A percentile compares a stretch with the other conserved stretches of the same genome.
phyloP scores from a whole-genome alignment of 495 filamentous ascomycete genomes.

The Lentithecium fluviatile region DNA sequence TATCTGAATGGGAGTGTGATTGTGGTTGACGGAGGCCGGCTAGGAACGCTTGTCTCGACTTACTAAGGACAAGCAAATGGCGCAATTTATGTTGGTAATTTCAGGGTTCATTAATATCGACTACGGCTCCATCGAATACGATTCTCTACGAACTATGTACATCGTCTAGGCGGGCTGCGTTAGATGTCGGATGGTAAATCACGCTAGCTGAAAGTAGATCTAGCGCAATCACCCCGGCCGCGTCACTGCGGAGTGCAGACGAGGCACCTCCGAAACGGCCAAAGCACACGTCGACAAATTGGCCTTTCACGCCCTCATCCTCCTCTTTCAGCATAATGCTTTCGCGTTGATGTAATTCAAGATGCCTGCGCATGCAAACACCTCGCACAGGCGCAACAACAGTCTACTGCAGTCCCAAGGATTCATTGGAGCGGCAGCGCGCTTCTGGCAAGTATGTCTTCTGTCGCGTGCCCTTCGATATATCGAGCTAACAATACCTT shows the following conservation, averaged over 20 bases:
- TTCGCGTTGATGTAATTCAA: not conserved
- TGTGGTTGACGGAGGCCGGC: constrained; percentile 44
- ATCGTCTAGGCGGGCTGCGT: no score
- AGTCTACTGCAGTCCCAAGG: constrained; percentile 17
- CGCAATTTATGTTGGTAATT: not conserved
- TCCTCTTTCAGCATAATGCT: constrained; percentile 13
- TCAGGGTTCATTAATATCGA: not conserved
- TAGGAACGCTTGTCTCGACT: constrained; percentile 35
- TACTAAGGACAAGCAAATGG: constrained; percentile 29
- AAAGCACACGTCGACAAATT: constrained; percentile 1
- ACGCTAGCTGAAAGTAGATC: not conserved
- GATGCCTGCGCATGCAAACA: constrained; percentile 27
- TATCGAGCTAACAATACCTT: not conserved
- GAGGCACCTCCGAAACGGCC: constrained; percentile 6
- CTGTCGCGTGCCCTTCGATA: constrained; percentile 4
- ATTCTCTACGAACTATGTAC: no score
- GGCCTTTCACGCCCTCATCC: not conserved
- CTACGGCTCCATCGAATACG: not conserved
- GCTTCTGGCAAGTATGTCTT: constrained; percentile 49
- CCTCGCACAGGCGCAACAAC: constrained; percentile 14
- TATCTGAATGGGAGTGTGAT: constrained; percentile 44
- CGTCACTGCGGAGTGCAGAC: constrained; percentile 1
- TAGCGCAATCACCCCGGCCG: not conserved
- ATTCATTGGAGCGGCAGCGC: constrained; percentile 43
- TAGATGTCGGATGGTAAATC: not conserved